Conservation (phyloP, 768 basidiomycete genomes). For the Boletus rubescentipes region DNA sequence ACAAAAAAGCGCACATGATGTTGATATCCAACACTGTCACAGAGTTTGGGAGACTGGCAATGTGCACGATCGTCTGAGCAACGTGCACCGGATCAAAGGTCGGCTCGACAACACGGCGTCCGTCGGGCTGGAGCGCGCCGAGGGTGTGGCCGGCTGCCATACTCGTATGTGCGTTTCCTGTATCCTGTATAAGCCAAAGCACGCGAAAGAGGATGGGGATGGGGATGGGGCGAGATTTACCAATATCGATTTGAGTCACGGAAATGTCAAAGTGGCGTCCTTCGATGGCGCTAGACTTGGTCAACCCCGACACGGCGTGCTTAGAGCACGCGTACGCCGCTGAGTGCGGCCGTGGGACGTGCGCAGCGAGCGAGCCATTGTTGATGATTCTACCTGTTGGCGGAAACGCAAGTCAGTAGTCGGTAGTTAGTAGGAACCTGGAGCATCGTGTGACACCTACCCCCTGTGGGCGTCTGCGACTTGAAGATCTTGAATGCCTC, state of each 20-base stretch:
- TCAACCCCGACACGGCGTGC: constrained; percentile 76
- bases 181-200: background rate
- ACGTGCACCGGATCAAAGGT: constrained; percentile 74
- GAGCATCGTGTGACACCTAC: no score
- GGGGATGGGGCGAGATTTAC: constrained; percentile 31
- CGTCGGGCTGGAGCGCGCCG: constrained; percentile 71
- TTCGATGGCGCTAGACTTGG: constrained; percentile 75
- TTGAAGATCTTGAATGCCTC: constrained; percentile 78
- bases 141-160: constrained; percentile 47
- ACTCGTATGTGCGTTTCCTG: constrained; percentile 70
- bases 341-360: constrained; percentile 63
- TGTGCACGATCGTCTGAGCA: constrained; percentile 66
- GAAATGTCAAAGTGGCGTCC: constrained; percentile 73
- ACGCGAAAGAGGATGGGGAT: background rate
- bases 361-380: constrained; percentile 78
- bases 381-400: constrained; percentile 72
- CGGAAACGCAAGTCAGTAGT: background rate
- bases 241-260: constrained; percentile 82
- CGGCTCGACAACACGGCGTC: constrained; percentile 53
- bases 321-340: constrained; percentile 75
- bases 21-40: constrained; percentile 71
- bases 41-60: constrained; percentile 65
- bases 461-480: constrained; percentile 67
- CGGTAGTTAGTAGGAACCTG: no score
- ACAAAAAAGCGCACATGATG: constrained; percentile 58